phyloP scores from a whole-genome alignment of 2,329 filamentous ascomycete genomes.

The Thielaviopsis punctulata region DNA sequence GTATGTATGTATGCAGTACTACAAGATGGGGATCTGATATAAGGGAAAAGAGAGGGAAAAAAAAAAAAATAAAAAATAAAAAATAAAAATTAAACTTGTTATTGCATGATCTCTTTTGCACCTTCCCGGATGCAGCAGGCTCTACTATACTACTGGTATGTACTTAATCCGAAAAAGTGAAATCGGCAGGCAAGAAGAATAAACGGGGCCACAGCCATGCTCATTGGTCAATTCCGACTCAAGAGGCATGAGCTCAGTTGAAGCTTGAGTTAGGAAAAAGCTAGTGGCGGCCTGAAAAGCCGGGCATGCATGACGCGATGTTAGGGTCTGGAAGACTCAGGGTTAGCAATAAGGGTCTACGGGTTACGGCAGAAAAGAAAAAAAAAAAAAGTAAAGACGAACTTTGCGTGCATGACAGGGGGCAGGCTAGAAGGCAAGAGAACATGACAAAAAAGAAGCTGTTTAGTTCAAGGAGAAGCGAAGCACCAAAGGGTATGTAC shows the following conservation, averaged over 20 bases:
- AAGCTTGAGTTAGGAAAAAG: neutral
- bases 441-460: neutral
- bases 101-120: neutral
- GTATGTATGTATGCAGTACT: no score
- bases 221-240: slow-evolving; percentile 4
- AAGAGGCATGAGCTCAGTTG: neutral
- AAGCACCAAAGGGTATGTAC: no score
- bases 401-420: neutral
- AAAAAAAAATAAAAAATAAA: neutral
- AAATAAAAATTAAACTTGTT: neutral
- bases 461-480: no score
- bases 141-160: no score
- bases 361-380: no score
- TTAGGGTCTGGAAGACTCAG: neutral
- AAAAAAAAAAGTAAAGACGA: neutral
- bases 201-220: neutral
- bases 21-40: no score
- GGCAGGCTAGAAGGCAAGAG: neutral
- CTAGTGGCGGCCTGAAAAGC: slow-evolving; percentile 6
- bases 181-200: slow-evolving; percentile 2
- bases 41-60: neutral
- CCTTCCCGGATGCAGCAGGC: neutral
- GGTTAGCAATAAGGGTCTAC: neutral
- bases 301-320: slow-evolving; percentile 1
- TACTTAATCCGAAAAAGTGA: no score